phyloP scores from a whole-genome alignment of 225 moss, liverwort and hornwort species.

The Marchantia polymorpha region DNA sequence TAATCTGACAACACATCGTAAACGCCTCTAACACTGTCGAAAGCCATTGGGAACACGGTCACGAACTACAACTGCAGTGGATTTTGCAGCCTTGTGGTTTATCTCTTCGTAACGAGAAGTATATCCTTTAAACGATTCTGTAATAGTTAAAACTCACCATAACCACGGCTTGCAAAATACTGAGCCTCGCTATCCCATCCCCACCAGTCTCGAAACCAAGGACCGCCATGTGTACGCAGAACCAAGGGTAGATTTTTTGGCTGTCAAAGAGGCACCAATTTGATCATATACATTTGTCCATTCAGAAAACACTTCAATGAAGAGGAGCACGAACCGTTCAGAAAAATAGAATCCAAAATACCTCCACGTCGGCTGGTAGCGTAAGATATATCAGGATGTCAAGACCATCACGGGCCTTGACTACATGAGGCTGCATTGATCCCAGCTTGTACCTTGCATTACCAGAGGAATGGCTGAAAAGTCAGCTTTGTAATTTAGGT shows the following conservation, averaged over 20 bases:
- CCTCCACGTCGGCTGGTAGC: conserved; percentile 57
- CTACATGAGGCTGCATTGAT: conserved; percentile 49
- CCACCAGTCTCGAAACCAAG: conserved; percentile 78
- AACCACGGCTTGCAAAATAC: conserved; percentile 80
- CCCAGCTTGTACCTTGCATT: conserved; percentile 63
- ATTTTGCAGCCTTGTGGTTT: neutral
- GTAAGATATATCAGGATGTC: conserved; percentile 73
- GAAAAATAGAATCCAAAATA: neutral
- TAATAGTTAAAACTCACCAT: conserved; percentile 34
- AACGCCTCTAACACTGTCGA: neutral
- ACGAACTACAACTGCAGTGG: neutral
- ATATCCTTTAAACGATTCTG: neutral
- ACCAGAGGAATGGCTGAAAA: too few species aligned
- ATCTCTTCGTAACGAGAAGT: neutral
- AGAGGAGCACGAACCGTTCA: neutral
- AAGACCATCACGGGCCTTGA: conserved; percentile 67
- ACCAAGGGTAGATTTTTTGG: conserved; percentile 68
- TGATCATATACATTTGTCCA: neutral
- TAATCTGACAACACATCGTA: neutral
- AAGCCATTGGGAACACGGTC: neutral
- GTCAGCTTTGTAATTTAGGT: neutral
- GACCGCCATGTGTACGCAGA: conserved; percentile 72
- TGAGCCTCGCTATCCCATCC: conserved; percentile 83
- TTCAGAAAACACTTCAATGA: neutral
- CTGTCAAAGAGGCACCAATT: conserved; percentile 30